A percentile compares a stretch with the other conserved stretches of the same genome.
Evolutionary conservation across 108 stramenopile genomes (phyloP).

Genomic region (Cylindrotheca closterium): DNA sequence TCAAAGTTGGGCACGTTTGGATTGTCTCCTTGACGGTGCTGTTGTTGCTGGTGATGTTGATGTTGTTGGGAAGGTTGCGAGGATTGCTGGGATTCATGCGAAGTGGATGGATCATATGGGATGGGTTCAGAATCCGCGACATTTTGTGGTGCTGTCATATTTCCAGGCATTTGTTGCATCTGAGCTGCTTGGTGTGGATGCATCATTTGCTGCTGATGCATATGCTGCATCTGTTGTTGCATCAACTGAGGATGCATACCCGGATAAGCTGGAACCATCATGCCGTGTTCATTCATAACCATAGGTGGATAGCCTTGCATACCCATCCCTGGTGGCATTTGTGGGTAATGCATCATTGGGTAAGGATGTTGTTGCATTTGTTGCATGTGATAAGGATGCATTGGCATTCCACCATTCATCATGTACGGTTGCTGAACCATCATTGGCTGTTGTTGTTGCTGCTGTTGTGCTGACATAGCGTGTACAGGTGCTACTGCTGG

Average conservation of each 20-base stretch:
- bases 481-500: no score
- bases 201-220: constrained; percentile 16
- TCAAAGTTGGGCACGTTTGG: constrained; percentile 22
- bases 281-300: constrained; percentile 29
- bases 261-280: constrained; percentile 16
- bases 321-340: background rate
- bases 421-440: no score
- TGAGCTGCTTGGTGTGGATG: background rate
- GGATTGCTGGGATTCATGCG: constrained; percentile 1
- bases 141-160: no score
- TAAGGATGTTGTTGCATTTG: background rate
- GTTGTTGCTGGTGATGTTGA: constrained; percentile 18
- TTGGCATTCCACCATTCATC: no score
- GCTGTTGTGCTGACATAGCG: no score
- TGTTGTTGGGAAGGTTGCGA: background rate
- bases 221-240: constrained; percentile 8
- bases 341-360: background rate
- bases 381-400: no score
- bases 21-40: background rate
- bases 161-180: no score
- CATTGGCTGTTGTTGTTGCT: no score
- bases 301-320: constrained; percentile 20
- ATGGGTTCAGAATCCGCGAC: no score
- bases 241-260: constrained; percentile 3
- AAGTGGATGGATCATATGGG: no score